A percentile compares a stretch with the other conserved stretches of the same genome.
phyloP scores from a whole-genome alignment of 2,329 filamentous ascomycete species.

The Talaromyces sp. region DNA sequence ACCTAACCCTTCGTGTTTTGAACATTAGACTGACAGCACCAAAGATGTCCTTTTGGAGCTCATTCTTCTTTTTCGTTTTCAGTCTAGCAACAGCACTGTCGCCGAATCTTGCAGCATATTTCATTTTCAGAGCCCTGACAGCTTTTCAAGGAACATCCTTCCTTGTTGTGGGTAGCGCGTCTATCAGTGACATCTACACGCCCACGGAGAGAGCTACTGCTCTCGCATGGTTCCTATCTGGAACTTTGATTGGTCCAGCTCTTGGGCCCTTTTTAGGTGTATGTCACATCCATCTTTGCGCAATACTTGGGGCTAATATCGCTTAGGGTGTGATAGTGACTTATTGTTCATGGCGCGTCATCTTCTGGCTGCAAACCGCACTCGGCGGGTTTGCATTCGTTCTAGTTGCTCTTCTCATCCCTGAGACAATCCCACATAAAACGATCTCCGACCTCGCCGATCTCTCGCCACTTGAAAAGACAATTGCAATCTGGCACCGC shows the following conservation, averaged over 20 bases:
- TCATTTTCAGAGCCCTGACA: conserved; percentile 70
- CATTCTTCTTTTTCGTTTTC: conserved; percentile 64
- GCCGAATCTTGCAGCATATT: conserved; percentile 69
- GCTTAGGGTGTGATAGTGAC: conserved; percentile 75
- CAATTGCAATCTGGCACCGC: conserved; percentile 59
- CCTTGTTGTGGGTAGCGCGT: conserved; percentile 67
- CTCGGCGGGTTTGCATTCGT: conserved; percentile 61
- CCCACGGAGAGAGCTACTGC: conserved; percentile 70
- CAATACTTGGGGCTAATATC: conserved; percentile 35
- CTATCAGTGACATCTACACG: conserved; percentile 66
- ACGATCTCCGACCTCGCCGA: conserved; percentile 62
- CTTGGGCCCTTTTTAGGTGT: conserved; percentile 53
- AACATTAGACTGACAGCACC: not conserved
- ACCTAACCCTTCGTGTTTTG: too few relatives aligned
- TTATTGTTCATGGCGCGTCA: conserved; percentile 68
- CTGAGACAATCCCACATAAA: conserved; percentile 69
- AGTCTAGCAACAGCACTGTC: conserved; percentile 71
- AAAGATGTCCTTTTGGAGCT: conserved; percentile 60
- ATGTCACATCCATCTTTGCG: conserved; percentile 35
- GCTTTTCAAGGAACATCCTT: conserved; percentile 75
- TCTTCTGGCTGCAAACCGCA: conserved; percentile 75
- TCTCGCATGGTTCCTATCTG: conserved; percentile 70
- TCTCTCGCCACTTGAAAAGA: conserved; percentile 51
- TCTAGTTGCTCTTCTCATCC: conserved; percentile 65
- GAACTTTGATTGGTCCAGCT: conserved; percentile 69